Percentiles rank a stretch among this genome's conserved stretches.
These are phyloP conservation scores for Pharnaceum exiguum DNA, from an alignment of 148 eudicot genomes.

Conservation along the genomic window DNA sequence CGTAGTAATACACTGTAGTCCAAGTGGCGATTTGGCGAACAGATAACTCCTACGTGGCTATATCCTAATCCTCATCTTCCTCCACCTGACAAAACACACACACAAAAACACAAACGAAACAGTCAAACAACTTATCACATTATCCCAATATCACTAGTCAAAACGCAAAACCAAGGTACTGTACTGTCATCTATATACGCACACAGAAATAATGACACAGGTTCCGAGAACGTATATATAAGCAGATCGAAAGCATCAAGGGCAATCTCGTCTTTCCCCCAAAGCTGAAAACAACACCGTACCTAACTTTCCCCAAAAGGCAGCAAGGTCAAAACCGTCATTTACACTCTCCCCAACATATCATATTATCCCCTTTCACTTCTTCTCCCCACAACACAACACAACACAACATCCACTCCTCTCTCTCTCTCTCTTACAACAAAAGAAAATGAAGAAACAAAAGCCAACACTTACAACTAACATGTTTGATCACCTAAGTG, in stretches of 20 bases:
- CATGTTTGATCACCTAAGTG: slow-evolving; percentile 58
- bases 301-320: slow-evolving; percentile 23
- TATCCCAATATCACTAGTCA: too few species aligned
- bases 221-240: background rate
- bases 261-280: slow-evolving; percentile 36
- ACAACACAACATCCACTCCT: background rate
- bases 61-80: too few species aligned
- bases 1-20: too few species aligned
- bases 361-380: background rate
- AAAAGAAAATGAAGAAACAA: slow-evolving; percentile 1
- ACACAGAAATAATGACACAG: background rate
- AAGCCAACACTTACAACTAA: slow-evolving; percentile 1
- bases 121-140: too few species aligned
- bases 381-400: background rate
- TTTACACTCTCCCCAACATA: background rate
- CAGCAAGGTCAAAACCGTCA: slow-evolving; percentile 36
- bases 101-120: too few species aligned
- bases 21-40: too few species aligned
- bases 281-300: background rate
- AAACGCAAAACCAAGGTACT: too few species aligned
- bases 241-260: background rate
- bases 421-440: background rate
- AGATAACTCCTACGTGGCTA: too few species aligned
- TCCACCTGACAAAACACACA: too few species aligned
- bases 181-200: background rate